Conservation (phyloP, 768 basidiomycete genomes). For the Tephrocybe sp. region DNA sequence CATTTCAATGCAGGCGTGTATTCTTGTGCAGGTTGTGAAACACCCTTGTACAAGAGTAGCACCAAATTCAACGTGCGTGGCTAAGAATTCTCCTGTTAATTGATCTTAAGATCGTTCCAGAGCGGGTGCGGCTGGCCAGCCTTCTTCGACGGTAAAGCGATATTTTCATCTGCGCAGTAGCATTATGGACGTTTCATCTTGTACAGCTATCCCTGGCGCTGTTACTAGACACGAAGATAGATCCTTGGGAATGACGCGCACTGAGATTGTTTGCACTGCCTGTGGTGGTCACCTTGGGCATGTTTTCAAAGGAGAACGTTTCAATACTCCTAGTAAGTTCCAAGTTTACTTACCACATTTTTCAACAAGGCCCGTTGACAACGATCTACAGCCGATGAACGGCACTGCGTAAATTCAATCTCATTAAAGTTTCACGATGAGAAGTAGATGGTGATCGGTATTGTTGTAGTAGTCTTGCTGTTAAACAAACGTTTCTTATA, state of each 20-base stretch:
- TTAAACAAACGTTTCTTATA: conserved; percentile 7
- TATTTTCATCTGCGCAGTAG: not conserved
- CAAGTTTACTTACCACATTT: not conserved
- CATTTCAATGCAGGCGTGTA: conserved; percentile 67
- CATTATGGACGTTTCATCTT: conserved; percentile 3
- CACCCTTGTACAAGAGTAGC: conserved; percentile 82
- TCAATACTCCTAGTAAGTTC: conserved; percentile 67
- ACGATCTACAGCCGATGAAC: conserved; percentile 59
- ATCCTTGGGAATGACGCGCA: conserved; percentile 64
- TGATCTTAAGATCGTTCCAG: conserved; percentile 20
- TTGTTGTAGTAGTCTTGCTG: not conserved
- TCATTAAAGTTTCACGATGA: conserved; percentile 63
- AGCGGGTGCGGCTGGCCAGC: conserved; percentile 98
- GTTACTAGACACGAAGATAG: conserved; percentile 75
- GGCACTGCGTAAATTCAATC: conserved; percentile 89
- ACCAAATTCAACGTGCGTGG: conserved; percentile 76
- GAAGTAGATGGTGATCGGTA: conserved; percentile 2
- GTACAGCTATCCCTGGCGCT: conserved; percentile 82
- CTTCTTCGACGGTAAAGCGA: conserved; percentile 78
- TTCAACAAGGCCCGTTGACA: not conserved
- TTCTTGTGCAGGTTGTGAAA: conserved; percentile 73
- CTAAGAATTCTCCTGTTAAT: not conserved
- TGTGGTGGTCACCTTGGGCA: conserved; percentile 95
- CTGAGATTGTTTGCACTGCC: conserved; percentile 85
- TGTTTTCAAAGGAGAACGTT: conserved; percentile 93